Base-by-base conservation (phyloP, 495 filamentous ascomycete species). In the Bacidia gigantensis region DNA sequence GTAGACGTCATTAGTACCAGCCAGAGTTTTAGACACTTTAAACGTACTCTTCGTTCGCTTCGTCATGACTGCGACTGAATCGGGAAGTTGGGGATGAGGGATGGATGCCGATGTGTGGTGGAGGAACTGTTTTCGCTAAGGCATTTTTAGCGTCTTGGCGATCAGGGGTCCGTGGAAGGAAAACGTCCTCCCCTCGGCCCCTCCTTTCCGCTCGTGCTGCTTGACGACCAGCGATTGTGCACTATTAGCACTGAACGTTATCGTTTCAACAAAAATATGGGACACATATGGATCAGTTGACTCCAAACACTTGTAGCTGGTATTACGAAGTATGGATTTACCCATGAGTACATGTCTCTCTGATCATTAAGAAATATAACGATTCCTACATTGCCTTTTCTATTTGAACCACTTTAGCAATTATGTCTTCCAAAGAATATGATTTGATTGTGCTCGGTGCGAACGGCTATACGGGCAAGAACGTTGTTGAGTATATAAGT, bases 21-120 rank as follows among this genome's bases (percentile, higher is more conserved):
- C n/a, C n/a, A n/a, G n/a, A n/a, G n/a, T n/a, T n/a, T n/a, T n/a
- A n/a, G n/a, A n/a, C n/a, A n/a, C n/a, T n/a, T n/a, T n/a, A n/a
- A 49, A 68, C 74, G 64, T 67, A 79, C 76, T 95, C 84, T 94
- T 94, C 51, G 88, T 95, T 75, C 88, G 81, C 77, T 94, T 94
- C 65, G 88, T 90, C 88, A 95, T 95, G 7, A 5, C 14, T 5
- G 29, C 14, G 7, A 14, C 7, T 35, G 14, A 14, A 7, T 35
- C 14, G 5, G 14, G 29, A 35, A 14, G 29, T 7, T 35, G 29
- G 14, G 5, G 29, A 7, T 7, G 29, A 14, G 7, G 5, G 29
- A 35, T 35, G 29, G 29, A 35, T 38, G 29, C 17, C 24, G 26
- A 38, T 14, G 26, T 50, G 47, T 38, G 23, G 18, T 29, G 25